Evolutionary conservation across 495 filamentous ascomycete genomes (phyloP), one percentile per base, ranked within the genome.

Genomic region (Barbatosphaeria neglecta): DNA sequence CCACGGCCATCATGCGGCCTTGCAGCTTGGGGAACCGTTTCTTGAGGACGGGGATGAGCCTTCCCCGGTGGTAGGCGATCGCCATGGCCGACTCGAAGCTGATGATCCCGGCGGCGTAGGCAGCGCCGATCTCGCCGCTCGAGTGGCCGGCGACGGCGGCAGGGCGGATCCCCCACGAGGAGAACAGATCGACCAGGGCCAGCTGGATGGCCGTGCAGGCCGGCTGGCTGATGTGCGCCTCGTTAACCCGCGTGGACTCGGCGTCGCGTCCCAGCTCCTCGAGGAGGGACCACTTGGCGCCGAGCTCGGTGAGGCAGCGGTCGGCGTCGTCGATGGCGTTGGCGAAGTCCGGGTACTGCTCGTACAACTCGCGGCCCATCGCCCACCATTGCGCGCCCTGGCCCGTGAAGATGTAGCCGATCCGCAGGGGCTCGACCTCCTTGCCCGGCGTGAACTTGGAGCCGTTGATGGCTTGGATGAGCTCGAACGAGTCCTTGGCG

Each of bases 91-190:
- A 66, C 27, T 69, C 57, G 20, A 76, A 72, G 22, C 61, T 58
- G 22, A 76, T 46, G 38, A 63, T 62, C 10, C 67, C 68, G 2
- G 62, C 61, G 24, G 69, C 59, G 49, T 72, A 74, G 22, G 72
- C 70, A 4, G 72, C 74, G 16, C 61, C 67, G 56, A 82, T 81
- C 53, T 83, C 79, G 6, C 79, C 79, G 50, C 72, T 78, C 9
- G 78, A 82, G 49, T 83, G 78, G 4, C 79, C 79, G 9, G 76
- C 67, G 2, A 80, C 76, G 25, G 67, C 65, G 8, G 58, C 58
- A 0, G 76, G 76, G 1, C 48, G 55, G 17, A 83, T 63, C 17
- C 70, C 67, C 73, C 75, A 79, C 16, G 61, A 65, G 18, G 54
- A 50, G 6, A 82, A 56, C 15, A 83, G 50, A 28, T 76, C 67